Evolutionary conservation across 1,284 basidiomycete species (phyloP).

Genomic region (Ustilago trichophora): DNA sequence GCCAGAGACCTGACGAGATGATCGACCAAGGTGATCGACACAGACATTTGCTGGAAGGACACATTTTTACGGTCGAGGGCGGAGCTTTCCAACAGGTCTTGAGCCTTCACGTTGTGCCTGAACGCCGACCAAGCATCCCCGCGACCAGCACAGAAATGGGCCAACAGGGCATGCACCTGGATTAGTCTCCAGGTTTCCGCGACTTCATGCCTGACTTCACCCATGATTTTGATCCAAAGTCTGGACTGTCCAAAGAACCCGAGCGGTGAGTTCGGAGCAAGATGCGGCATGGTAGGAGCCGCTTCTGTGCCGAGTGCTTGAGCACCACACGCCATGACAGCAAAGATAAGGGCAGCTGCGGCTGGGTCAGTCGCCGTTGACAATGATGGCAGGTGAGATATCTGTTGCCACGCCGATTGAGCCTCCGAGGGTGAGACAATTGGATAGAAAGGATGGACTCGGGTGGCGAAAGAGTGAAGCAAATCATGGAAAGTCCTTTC

Average conservation of each 20-base stretch:
- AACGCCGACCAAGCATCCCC: conserved; percentile 2
- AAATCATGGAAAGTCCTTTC: conserved; percentile 1
- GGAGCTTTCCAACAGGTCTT: too few species aligned
- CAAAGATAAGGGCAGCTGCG: conserved; percentile 3
- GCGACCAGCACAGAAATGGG: conserved; percentile 1
- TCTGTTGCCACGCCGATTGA: background rate
- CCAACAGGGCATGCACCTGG: background rate
- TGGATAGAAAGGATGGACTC: background rate
- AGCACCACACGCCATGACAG: conserved; percentile 13
- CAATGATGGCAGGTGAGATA: background rate
- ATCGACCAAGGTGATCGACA: too few species aligned
- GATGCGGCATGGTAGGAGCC: background rate
- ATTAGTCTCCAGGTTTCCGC: background rate
- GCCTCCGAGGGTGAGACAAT: background rate
- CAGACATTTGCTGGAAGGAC: too few species aligned
- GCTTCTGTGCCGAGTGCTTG: background rate
- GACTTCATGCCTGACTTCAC: background rate
- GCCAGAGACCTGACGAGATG: too few species aligned
- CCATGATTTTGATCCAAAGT: background rate
- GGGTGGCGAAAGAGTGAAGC: background rate
- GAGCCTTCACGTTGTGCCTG: background rate
- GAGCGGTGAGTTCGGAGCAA: background rate
- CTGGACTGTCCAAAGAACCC: background rate
- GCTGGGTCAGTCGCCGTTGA: background rate
- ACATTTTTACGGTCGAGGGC: too few species aligned